These are phyloP conservation scores for Exserohilum rostratum DNA, from an alignment of 2,329 filamentous ascomycete genomes.

Conservation along the genomic window DNA sequence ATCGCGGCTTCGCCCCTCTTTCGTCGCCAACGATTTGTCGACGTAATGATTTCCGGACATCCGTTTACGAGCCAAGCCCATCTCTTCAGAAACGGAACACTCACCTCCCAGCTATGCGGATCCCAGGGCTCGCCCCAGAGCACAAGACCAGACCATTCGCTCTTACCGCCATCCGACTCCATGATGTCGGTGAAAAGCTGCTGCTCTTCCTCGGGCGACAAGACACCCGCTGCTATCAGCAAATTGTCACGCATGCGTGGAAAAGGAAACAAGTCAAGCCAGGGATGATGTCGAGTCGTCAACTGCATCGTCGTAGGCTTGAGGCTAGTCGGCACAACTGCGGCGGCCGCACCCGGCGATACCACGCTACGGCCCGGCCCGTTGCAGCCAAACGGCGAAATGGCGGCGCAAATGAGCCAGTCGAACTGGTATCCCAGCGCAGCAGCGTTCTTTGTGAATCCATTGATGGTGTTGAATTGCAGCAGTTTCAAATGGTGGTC, in stretches of 20 bases:
- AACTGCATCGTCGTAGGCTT: constrained; percentile 37
- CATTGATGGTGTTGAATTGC: constrained; percentile 19
- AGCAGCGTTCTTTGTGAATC: constrained; percentile 15
- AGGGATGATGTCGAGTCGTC: constrained; percentile 50
- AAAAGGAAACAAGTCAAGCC: constrained; percentile 47
- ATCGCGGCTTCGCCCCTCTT: constrained; percentile 18
- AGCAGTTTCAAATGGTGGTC: constrained; percentile 20
- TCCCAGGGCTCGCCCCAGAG: constrained; percentile 60
- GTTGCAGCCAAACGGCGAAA: constrained; percentile 19
- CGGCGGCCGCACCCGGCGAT: background rate
- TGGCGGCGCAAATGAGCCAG: constrained; percentile 12
- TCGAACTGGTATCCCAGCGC: constrained; percentile 17
- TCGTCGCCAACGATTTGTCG: constrained; percentile 26
- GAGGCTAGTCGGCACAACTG: background rate
- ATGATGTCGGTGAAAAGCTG: constrained; percentile 25
- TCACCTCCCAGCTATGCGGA: constrained; percentile 56
- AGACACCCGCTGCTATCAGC: constrained; percentile 43
- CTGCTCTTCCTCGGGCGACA: constrained; percentile 29
- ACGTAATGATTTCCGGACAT: constrained; percentile 47
- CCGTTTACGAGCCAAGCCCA: constrained; percentile 52
- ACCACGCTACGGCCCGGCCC: constrained; percentile 2
- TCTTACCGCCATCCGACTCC: constrained; percentile 9
- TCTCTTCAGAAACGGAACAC: constrained; percentile 53
- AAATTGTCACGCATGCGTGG: constrained; percentile 51
- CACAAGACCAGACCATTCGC: constrained; percentile 38